A percentile compares a stretch with the other conserved stretches of the same genome.
Conservation (phyloP, 176 grass and related monocot species). For the Oryza meridionalis region DNA sequence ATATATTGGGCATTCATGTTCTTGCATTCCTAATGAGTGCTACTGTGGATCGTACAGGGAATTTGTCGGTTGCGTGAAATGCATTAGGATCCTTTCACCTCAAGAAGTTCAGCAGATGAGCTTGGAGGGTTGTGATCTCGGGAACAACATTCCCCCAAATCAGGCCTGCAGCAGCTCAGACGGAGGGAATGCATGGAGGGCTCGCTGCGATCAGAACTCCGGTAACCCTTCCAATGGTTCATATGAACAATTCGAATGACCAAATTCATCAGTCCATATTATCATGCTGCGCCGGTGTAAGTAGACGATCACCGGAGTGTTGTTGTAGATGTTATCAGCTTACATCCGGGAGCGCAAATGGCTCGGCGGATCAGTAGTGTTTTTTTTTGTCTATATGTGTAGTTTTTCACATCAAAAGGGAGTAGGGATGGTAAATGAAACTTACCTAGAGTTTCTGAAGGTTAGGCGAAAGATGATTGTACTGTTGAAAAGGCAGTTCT, state of each 20-base stretch:
- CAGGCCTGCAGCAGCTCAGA: constrained; percentile 70
- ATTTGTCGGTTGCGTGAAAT: constrained; percentile 72
- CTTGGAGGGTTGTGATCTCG: constrained; percentile 71
- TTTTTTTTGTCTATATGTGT: constrained; percentile 69
- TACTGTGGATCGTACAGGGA: constrained; percentile 54
- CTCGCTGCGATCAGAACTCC: constrained; percentile 73
- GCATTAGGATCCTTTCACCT: constrained; percentile 74
- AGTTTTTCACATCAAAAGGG: constrained; percentile 49
- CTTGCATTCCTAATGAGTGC: not conserved
- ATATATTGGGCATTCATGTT: not conserved
- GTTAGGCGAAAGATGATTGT: constrained; percentile 33
- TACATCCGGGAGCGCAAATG: constrained; percentile 41
- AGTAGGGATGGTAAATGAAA: constrained; percentile 46
- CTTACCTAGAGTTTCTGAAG: constrained; percentile 29
- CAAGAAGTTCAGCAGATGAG: constrained; percentile 86
- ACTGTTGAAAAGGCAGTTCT: constrained; percentile 25
- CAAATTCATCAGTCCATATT: constrained; percentile 21
- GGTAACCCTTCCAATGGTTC: constrained; percentile 76
- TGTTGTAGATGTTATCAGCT: constrained; percentile 51
- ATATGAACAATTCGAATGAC: constrained; percentile 81
- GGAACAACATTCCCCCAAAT: constrained; percentile 60
- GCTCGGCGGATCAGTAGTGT: constrained; percentile 32
- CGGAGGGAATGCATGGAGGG: constrained; percentile 65
- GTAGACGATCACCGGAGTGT: constrained; percentile 15
- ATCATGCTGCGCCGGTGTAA: not conserved